Base-by-base conservation (phyloP, 2,329 filamentous ascomycete genomes). In the Exophiala phaeomuriformis region DNA sequence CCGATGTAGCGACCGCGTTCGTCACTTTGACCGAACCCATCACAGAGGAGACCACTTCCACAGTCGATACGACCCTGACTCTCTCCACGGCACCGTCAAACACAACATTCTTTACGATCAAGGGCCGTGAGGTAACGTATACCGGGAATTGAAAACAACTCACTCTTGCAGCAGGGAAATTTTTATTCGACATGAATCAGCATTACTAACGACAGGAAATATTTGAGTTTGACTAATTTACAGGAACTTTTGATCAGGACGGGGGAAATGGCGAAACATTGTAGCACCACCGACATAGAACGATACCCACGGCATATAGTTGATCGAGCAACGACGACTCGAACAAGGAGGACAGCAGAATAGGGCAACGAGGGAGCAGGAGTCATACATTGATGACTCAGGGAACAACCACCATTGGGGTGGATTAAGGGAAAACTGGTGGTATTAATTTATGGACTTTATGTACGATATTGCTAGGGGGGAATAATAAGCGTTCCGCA, bases 51-150 rank as follows among this genome's bases (percentile, higher is more conserved):
- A 42, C 35, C n/a, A 52, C 43, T 27, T 51, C 36, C 19, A 52
- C 50, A 19, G 43, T 44, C 2, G 39, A 42, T 35, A 46, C 53
- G 9, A 51, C 47, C n/a, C 42, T 55, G 10, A 51, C 48, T 3
- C 39, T 49, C 8, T 44, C 49, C 19, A 51, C 45, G 29, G 28
- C 53, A 27, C 12, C 46, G n/a, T 7, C 47, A 37, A 45, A 43
- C 39, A 49, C 57, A 28, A 57, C 57, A 40, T 35, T 47, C 33
- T 55, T 57, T 46, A 55, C 47, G 30, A 57, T 59, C 42, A 51
- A 53, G 32, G 57, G 57, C 29, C 51, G 57, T 6, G 48, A 57
- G 33, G 54, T 59, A 10, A 12, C 47, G 29, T 49, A 55, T 27
- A 57, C 51, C n/a, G 35, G 36, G 10, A 44, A 31, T 37, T 53